phyloP scores from a whole-genome alignment of 495 filamentous ascomycete genomes.

The Pseudomonodictys pantanalensis region DNA sequence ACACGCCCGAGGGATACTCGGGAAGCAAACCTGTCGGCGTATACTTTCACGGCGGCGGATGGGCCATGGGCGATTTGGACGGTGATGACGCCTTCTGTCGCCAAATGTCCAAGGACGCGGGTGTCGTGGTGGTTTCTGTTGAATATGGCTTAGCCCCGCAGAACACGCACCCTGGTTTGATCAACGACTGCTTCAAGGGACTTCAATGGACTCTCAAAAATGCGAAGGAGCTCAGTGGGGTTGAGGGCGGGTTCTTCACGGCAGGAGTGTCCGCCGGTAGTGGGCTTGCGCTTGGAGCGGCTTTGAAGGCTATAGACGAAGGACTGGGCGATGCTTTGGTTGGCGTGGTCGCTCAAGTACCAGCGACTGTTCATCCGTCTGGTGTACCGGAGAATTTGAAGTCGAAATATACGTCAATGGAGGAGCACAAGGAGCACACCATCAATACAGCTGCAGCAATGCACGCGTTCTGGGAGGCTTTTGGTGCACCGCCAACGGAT shows the following conservation, averaged over 20 bases:
- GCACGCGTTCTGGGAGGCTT: constrained; percentile 25
- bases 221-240: constrained; percentile 20
- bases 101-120: constrained; percentile 16
- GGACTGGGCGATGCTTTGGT: constrained; percentile 21
- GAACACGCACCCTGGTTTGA: constrained; percentile 26
- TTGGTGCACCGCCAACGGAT: constrained; percentile 26
- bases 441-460: constrained; percentile 25
- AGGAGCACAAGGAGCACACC: constrained; percentile 25
- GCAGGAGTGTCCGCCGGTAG: constrained; percentile 25
- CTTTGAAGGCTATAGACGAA: constrained; percentile 29
- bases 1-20: constrained; percentile 26
- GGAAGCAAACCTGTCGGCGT: constrained; percentile 28
- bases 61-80: constrained; percentile 31
- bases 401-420: constrained; percentile 17
- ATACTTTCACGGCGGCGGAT: constrained; percentile 32
- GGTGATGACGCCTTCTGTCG: constrained; percentile 28
- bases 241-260: constrained; percentile 23
- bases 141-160: constrained; percentile 30
- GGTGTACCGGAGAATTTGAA: constrained; percentile 26
- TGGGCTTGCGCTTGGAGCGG: constrained; percentile 21
- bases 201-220: constrained; percentile 30
- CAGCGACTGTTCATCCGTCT: constrained; percentile 24
- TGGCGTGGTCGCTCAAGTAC: constrained; percentile 23
- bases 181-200: constrained; percentile 29
- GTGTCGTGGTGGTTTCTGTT: constrained; percentile 29